These are phyloP conservation scores for Meira miltonrushii DNA, from an alignment of 1,284 basidiomycete genomes.

Conservation along the genomic window DNA sequence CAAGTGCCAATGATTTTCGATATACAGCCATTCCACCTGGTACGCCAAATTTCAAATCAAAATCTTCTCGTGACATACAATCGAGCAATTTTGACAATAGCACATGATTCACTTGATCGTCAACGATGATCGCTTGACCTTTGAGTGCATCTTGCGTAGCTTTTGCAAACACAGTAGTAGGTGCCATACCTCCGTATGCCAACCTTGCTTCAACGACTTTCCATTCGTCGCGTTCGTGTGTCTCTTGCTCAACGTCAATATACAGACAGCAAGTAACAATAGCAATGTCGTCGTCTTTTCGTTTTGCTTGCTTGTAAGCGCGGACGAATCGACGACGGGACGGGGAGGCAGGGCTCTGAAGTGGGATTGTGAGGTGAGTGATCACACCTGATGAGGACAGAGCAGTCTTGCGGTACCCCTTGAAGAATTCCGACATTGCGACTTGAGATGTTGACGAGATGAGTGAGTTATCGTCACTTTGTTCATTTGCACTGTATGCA, in stretches of 20 bases:
- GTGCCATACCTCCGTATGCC: slow-evolving; percentile 54
- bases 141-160: slow-evolving; percentile 32
- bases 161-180: slow-evolving; percentile 32
- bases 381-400: slow-evolving; percentile 48
- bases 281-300: slow-evolving; percentile 54
- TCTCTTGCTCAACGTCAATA: background rate
- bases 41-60: slow-evolving; percentile 48
- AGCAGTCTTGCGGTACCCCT: slow-evolving; percentile 52
- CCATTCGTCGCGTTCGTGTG: background rate
- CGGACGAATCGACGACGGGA: slow-evolving; percentile 30
- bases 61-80: slow-evolving; percentile 39
- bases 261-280: slow-evolving; percentile 52
- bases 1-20: slow-evolving; percentile 51
- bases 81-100: slow-evolving; percentile 18
- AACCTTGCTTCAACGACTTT: slow-evolving; percentile 33
- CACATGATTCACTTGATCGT: slow-evolving; percentile 13
- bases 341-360: background rate
- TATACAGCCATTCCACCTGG: slow-evolving; percentile 54
- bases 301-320: slow-evolving; percentile 53
- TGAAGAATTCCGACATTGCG: slow-evolving; percentile 44
- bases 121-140: slow-evolving; percentile 9
- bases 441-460: background rate
- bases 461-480: background rate
- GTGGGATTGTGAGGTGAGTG: slow-evolving; percentile 34
- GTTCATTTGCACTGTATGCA: slow-evolving; percentile 7